Percentiles rank a stretch among this genome's conserved stretches.
Evolutionary conservation across 257 asterid genomes (phyloP).

Genomic region (Galeopsis tetrahit): DNA sequence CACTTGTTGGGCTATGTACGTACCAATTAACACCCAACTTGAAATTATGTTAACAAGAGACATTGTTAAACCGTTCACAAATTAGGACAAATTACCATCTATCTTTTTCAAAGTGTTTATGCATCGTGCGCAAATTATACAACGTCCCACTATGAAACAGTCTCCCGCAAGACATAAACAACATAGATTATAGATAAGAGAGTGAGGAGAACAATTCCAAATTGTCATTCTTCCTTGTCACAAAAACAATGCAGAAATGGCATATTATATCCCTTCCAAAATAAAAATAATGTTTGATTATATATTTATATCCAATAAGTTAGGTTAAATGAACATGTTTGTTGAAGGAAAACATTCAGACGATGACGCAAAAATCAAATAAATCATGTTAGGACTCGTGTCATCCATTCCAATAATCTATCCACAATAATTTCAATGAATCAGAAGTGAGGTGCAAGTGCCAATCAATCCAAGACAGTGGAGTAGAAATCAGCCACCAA

Average conservation of each 20-base stretch:
- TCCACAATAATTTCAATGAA: slow-evolving; percentile 13
- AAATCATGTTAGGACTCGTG: slow-evolving; percentile 1
- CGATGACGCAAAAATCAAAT: background rate
- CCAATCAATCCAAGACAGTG: slow-evolving; percentile 20
- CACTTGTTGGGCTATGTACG: background rate
- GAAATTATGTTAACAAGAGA: background rate
- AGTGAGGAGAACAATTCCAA: background rate
- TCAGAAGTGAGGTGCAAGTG: slow-evolving; percentile 31
- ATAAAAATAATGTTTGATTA: too few relatives aligned
- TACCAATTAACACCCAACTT: too few relatives aligned
- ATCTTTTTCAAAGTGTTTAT: too few relatives aligned
- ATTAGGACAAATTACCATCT: too few relatives aligned
- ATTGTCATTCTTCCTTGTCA: background rate
- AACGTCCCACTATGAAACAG: too few relatives aligned
- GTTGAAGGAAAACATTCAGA: background rate
- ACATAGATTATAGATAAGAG: too few relatives aligned
- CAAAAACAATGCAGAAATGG: background rate
- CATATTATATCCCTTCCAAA: too few relatives aligned
- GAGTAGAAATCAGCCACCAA: slow-evolving; percentile 66
- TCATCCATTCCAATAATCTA: slow-evolving; percentile 19
- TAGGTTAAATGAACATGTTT: background rate
- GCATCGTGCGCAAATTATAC: too few relatives aligned
- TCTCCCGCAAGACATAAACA: too few relatives aligned
- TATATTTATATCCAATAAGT: background rate
- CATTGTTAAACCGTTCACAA: too few relatives aligned